A percentile compares a stretch with the other conserved stretches of the same genome.
These are phyloP conservation scores for Gyromitra esculenta DNA, from an alignment of 2,329 filamentous ascomycete species.

Conservation along the genomic window DNA sequence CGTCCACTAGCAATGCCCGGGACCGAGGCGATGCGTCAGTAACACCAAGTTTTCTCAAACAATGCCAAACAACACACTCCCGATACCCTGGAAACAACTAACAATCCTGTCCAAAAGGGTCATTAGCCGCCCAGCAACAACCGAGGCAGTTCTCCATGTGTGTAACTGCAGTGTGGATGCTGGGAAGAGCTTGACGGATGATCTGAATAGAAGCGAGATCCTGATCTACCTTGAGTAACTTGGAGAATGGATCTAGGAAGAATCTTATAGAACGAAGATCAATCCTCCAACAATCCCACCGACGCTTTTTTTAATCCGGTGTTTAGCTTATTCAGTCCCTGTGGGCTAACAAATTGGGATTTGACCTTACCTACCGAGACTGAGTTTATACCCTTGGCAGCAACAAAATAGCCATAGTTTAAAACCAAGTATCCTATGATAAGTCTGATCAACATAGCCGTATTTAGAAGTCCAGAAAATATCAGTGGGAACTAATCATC, in stretches of 20 bases:
- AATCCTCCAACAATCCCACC: neutral
- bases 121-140: slow-evolving; percentile 32
- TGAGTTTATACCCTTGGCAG: no score
- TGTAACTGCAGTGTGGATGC: neutral
- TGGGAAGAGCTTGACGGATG: neutral
- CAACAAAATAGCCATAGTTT: no score
- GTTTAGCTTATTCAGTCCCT: neutral
- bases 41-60: slow-evolving; percentile 9
- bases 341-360: neutral
- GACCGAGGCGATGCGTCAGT: slow-evolving; percentile 18
- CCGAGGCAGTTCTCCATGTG: slow-evolving; percentile 14
- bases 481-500: no score
- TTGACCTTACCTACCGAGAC: no score
- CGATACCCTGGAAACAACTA: slow-evolving; percentile 6
- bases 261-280: neutral
- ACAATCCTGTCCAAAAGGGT: neutral
- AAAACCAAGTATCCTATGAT: no score
- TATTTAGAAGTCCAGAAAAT: no score
- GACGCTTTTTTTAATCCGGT: no score
- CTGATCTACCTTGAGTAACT: neutral
- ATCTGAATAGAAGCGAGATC: neutral
- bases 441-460: no score
- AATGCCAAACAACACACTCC: neutral
- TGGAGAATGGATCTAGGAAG: neutral
- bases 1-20: slow-evolving; percentile 3